Percentiles rank a stretch among this genome's conserved stretches.
Conservation (phyloP, 2,329 filamentous ascomycete species). For the Penicillium palitans region DNA sequence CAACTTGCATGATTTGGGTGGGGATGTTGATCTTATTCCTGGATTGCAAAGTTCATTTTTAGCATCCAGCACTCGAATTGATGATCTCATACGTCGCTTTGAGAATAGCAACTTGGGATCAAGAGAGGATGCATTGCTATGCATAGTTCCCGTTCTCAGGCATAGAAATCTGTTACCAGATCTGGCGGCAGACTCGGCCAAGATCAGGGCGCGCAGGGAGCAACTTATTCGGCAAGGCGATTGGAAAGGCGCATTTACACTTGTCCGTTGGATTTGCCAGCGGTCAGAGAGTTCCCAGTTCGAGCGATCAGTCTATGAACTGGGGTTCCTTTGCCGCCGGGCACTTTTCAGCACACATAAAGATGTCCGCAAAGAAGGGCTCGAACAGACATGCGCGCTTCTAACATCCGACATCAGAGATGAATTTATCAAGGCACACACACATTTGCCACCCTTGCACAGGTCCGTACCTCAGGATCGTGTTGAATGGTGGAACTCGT, state of each 20-base stretch:
- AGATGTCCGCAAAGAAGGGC: conserved; percentile 12
- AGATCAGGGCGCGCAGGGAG: conserved; percentile 15
- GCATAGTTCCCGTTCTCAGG: conserved; percentile 32
- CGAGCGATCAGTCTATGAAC: conserved; percentile 24
- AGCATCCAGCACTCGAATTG: conserved; percentile 23
- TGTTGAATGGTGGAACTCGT: conserved; percentile 18
- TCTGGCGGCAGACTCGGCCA: conserved; percentile 21
- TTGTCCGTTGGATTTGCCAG: conserved; percentile 30
- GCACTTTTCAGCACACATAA: conserved; percentile 21
- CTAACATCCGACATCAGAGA: conserved; percentile 18
- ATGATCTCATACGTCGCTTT: conserved; percentile 30
- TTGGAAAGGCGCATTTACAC: conserved; percentile 25
- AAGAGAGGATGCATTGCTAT: conserved; percentile 35
- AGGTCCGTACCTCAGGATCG: conserved; percentile 14
- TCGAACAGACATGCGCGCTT: neutral
- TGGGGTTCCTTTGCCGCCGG: conserved; percentile 29
- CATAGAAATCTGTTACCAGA: conserved; percentile 21
- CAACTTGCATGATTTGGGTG: conserved; percentile 15
- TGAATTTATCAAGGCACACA: conserved; percentile 1
- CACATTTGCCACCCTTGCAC: neutral
- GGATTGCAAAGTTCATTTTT: conserved; percentile 17
- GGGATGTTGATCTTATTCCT: conserved; percentile 18
- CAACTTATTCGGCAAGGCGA: conserved; percentile 2
- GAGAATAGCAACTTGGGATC: conserved; percentile 26
- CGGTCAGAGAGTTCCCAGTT: conserved; percentile 27